Conservation (phyloP, 2,329 filamentous ascomycete species). For the Colletotrichum plurivorum region DNA sequence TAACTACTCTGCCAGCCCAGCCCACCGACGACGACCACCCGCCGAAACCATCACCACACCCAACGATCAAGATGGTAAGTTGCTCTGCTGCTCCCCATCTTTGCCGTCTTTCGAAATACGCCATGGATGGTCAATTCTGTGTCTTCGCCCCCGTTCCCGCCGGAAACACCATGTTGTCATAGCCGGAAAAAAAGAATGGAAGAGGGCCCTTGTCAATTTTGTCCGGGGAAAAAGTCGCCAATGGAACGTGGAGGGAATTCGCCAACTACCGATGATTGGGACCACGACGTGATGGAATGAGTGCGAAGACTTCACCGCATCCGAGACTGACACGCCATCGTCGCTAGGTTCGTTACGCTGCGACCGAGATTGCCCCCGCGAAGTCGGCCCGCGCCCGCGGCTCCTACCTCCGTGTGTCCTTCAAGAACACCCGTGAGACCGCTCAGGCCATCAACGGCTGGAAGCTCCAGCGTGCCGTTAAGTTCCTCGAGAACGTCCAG, state of each 20-base stretch:
- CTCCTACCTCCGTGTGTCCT: slow-evolving; percentile 98
- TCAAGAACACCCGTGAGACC: slow-evolving; percentile 99
- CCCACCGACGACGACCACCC: slow-evolving; percentile 49
- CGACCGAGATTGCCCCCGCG: slow-evolving; percentile 85
- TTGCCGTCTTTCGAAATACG: slow-evolving; percentile 4
- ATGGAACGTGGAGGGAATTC: slow-evolving; percentile 14
- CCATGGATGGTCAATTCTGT: neutral
- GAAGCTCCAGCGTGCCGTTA: slow-evolving; percentile 95
- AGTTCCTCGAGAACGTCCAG: slow-evolving; percentile 98
- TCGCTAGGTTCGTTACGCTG: slow-evolving; percentile 92
- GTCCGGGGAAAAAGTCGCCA: slow-evolving; percentile 4
- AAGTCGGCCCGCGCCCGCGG: slow-evolving; percentile 99
- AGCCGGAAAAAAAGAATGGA: slow-evolving; percentile 6
- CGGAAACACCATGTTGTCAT: neutral
- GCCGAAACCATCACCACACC: slow-evolving; percentile 68
- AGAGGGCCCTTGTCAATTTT: slow-evolving; percentile 8
- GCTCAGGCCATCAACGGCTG: slow-evolving; percentile 99
- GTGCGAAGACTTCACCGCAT: neutral
- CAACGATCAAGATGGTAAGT: slow-evolving; percentile 72
- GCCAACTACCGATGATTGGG: neutral
- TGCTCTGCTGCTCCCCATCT: slow-evolving; percentile 42
- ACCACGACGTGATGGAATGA: neutral
- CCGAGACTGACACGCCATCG: slow-evolving; percentile 41
- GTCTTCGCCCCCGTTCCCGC: too few relatives aligned
- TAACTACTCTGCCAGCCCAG: slow-evolving; percentile 49